Evolutionary conservation across 345 rosid genomes (phyloP).

Genomic region (Conringia planisiliqua): DNA sequence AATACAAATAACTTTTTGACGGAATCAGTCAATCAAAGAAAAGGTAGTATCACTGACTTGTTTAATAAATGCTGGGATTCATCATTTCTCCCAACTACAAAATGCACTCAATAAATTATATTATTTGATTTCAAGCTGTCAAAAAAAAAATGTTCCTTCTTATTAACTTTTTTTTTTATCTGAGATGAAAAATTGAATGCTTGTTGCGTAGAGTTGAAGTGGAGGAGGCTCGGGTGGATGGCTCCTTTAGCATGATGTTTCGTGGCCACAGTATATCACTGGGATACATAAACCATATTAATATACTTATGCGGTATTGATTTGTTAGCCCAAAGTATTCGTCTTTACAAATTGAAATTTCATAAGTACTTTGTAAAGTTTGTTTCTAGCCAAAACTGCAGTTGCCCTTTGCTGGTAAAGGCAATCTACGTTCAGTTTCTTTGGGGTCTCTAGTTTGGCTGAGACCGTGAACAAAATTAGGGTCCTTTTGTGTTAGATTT

Average conservation of each 20-base stretch:
- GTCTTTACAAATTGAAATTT: not conserved
- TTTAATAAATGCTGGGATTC: slow-evolving; percentile 15
- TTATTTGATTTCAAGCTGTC: not conserved
- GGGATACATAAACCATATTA: slow-evolving; percentile 86
- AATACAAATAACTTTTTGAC: not conserved
- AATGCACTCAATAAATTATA: not conserved
- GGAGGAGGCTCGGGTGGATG: slow-evolving; percentile 75
- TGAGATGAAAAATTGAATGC: not conserved
- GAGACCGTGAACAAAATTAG: not conserved
- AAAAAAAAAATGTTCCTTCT: not conserved
- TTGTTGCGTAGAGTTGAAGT: slow-evolving; percentile 63
- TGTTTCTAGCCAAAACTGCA: too few relatives aligned
- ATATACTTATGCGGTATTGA: slow-evolving; percentile 74
- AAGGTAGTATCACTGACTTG: not conserved
- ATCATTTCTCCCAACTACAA: not conserved
- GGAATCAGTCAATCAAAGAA: too few relatives aligned
- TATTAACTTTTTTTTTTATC: not conserved
- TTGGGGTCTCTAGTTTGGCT: not conserved
- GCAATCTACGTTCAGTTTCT: not conserved
- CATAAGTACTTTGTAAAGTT: not conserved
- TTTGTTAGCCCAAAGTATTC: not conserved
- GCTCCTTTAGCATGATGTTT: slow-evolving; percentile 91
- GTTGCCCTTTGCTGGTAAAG: not conserved
- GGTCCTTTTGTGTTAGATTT: not conserved
- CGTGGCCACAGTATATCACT: slow-evolving; percentile 79